phyloP scores from a whole-genome alignment of 306 rosid genomes.

The Gastrolobium villosum region DNA sequence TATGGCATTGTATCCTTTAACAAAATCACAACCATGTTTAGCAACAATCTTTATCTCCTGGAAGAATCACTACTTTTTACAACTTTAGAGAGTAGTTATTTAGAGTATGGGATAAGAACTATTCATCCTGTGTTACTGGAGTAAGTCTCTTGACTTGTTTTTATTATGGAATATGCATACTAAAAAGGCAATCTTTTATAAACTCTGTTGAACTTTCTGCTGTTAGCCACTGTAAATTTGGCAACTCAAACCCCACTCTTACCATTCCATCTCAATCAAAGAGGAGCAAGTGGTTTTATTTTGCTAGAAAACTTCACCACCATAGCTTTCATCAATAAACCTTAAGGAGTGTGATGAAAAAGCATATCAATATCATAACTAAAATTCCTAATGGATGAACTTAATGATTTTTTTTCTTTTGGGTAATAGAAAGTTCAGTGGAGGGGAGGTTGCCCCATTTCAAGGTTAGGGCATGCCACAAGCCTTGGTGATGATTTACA shows the following conservation, averaged over 20 bases:
- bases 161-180: background rate
- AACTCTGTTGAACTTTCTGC: background rate
- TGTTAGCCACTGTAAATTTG: background rate
- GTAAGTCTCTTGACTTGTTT: background rate
- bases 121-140: too few relatives aligned
- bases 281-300: slow-evolving; percentile 17
- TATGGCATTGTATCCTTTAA: slow-evolving; percentile 1
- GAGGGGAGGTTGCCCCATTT: background rate
- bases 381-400: background rate
- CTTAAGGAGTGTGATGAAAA: background rate
- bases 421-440: slow-evolving; percentile 10
- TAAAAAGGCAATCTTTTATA: background rate
- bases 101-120: background rate
- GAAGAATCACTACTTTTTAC: background rate
- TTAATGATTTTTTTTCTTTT: background rate
- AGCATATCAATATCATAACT: slow-evolving; percentile 21
- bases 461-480: background rate
- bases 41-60: background rate
- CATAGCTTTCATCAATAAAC: background rate
- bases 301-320: background rate
- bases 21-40: background rate
- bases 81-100: background rate
- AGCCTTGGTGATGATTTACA: background rate
- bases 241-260: background rate
- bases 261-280: slow-evolving; percentile 2